These are phyloP conservation scores for Hypoxylon subgilvum DNA, from an alignment of 495 filamentous ascomycete genomes.

Conservation along the genomic window DNA sequence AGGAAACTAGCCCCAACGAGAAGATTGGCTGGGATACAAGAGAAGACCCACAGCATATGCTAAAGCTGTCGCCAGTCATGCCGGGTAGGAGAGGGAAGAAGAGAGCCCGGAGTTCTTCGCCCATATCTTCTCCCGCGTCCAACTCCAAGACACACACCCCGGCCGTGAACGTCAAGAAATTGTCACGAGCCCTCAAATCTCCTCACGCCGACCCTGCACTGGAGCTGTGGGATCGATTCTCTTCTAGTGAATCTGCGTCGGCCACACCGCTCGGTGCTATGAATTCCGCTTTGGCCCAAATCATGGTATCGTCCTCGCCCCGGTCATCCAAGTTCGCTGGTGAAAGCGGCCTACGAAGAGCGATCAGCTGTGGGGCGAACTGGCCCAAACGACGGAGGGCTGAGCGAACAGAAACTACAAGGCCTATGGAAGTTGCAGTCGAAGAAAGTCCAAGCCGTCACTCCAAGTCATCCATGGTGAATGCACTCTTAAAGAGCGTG, in stretches of 20 bases:
- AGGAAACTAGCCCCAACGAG: slow-evolving; percentile 54
- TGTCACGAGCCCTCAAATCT: slow-evolving; percentile 67
- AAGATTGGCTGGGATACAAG: slow-evolving; percentile 50
- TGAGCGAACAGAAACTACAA: slow-evolving; percentile 41
- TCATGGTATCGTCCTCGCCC: slow-evolving; percentile 74
- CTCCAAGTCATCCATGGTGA: slow-evolving; percentile 60
- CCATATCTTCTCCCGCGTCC: slow-evolving; percentile 67
- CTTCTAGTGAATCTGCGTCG: slow-evolving; percentile 42
- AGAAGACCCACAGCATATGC: slow-evolving; percentile 43
- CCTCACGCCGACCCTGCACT: slow-evolving; percentile 81
- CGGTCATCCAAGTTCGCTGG: slow-evolving; percentile 59
- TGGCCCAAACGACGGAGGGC: slow-evolving; percentile 67
- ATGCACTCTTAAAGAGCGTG: slow-evolving; percentile 51
- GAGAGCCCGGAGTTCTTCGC: slow-evolving; percentile 81
- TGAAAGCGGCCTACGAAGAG: slow-evolving; percentile 64
- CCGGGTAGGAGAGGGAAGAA: slow-evolving; percentile 65
- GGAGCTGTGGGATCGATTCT: slow-evolving; percentile 87
- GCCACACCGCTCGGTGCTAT: slow-evolving; percentile 45
- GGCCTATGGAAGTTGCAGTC: slow-evolving; percentile 6
- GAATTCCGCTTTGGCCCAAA: slow-evolving; percentile 62
- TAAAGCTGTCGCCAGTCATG: slow-evolving; percentile 54
- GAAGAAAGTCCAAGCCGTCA: slow-evolving; percentile 32
- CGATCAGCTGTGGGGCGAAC: slow-evolving; percentile 74
- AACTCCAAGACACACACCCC: slow-evolving; percentile 40
- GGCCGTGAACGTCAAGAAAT: slow-evolving; percentile 52